Conservation (phyloP, 768 basidiomycete species). For the Lentinula raphanica region DNA sequence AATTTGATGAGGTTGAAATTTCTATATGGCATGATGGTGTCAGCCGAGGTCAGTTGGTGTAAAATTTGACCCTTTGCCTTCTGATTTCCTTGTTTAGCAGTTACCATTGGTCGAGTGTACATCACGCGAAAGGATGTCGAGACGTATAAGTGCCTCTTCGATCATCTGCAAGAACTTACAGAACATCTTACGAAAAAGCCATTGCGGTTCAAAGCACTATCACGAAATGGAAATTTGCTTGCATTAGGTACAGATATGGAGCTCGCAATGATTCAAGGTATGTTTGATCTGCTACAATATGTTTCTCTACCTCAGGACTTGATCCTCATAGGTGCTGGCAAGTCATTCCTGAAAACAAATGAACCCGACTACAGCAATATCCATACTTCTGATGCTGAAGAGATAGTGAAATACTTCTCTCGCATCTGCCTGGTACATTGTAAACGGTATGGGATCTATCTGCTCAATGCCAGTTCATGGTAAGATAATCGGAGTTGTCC, state of each 20-base stretch:
- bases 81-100: background rate
- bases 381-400: no score
- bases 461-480: no score
- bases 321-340: no score
- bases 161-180: background rate
- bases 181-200: background rate
- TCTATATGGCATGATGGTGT: background rate
- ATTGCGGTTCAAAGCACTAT: background rate
- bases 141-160: background rate
- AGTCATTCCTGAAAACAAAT: no score
- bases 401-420: no score
- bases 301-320: no score
- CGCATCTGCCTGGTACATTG: no score
- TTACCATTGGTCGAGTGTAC: background rate
- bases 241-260: background rate
- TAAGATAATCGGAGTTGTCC: no score
- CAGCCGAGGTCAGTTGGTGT: background rate
- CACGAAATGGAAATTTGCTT: background rate
- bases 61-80: background rate
- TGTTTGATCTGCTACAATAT: no score
- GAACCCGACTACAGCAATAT: no score
- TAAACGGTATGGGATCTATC: no score
- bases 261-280: background rate
- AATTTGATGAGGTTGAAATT: constrained; percentile 1
- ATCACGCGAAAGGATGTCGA: background rate